phyloP scores from a whole-genome alignment of 148 eudicot species.

The Chenopodium album region DNA sequence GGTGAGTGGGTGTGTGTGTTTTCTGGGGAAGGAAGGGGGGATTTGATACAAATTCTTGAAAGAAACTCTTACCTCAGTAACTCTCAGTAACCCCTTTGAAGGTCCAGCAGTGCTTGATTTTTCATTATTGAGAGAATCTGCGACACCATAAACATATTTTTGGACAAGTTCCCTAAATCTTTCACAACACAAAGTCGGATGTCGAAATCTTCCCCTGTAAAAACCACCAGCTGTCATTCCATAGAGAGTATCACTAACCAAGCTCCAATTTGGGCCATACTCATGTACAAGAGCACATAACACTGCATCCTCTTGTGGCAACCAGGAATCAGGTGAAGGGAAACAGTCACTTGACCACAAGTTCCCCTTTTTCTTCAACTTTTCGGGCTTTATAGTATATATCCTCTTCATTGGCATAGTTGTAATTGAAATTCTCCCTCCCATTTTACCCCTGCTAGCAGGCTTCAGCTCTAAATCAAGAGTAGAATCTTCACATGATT shows the following conservation, averaged over 20 bases:
- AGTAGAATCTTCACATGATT: constrained; percentile 38
- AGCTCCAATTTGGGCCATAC: constrained; percentile 89
- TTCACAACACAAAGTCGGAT: constrained; percentile 88
- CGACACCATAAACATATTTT: constrained; percentile 59
- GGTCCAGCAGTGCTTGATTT: constrained; percentile 55
- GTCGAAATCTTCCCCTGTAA: constrained; percentile 84
- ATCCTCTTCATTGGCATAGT: constrained; percentile 69
- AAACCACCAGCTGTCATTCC: constrained; percentile 85
- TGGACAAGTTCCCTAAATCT: constrained; percentile 90
- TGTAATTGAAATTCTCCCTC: constrained; percentile 67
- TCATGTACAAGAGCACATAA: constrained; percentile 92
- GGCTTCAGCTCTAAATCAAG: constrained; percentile 61
- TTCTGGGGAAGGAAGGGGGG: too few species aligned
- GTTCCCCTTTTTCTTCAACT: constrained; percentile 65
- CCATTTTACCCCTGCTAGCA: constrained; percentile 56
- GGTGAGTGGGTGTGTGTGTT: too few species aligned
- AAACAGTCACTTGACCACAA: constrained; percentile 74
- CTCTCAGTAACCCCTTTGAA: constrained; percentile 71
- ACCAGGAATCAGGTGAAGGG: constrained; percentile 84
- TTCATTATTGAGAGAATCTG: constrained; percentile 58
- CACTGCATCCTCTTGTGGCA: constrained; percentile 80
- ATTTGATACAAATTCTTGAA: neutral
- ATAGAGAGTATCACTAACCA: constrained; percentile 80
- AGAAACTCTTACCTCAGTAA: constrained; percentile 71
- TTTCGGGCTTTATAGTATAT: constrained; percentile 70